These are phyloP conservation scores for Ophiostoma tasmaniense DNA, from an alignment of 2,329 filamentous ascomycete genomes.

Conservation along the genomic window DNA sequence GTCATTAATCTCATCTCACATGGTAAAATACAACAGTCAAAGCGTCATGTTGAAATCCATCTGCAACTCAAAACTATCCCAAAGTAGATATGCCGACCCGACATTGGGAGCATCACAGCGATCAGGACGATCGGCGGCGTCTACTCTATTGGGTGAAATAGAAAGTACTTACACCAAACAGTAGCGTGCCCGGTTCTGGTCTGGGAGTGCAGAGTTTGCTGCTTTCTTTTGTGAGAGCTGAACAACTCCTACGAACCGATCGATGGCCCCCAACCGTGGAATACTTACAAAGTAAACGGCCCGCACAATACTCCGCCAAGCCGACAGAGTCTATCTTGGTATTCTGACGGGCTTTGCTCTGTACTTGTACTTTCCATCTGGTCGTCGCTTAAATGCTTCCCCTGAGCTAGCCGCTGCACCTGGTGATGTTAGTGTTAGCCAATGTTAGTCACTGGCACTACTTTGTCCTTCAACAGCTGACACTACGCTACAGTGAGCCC, in stretches of 20 bases:
- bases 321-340: no score
- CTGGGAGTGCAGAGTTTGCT: background rate
- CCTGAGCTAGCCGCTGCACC: background rate
- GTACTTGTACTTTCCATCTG: no score
- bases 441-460: background rate
- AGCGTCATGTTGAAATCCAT: no score
- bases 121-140: no score
- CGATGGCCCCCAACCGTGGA: background rate
- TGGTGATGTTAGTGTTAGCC: background rate
- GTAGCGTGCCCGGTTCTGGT: background rate
- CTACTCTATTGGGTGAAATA: no score
- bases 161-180: background rate
- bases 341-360: no score
- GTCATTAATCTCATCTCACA: no score
- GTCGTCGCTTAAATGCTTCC: background rate
- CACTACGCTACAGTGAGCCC: no score
- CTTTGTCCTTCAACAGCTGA: background rate
- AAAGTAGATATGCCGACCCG: background rate
- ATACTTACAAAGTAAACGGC: no score
- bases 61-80: no score
- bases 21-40: no score
- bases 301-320: constrained; percentile 1
- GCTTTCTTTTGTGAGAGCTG: background rate
- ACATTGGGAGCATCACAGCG: background rate
- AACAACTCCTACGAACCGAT: background rate